Base-by-base conservation (phyloP, 495 filamentous ascomycete genomes). In the Penicillium parvum region DNA sequence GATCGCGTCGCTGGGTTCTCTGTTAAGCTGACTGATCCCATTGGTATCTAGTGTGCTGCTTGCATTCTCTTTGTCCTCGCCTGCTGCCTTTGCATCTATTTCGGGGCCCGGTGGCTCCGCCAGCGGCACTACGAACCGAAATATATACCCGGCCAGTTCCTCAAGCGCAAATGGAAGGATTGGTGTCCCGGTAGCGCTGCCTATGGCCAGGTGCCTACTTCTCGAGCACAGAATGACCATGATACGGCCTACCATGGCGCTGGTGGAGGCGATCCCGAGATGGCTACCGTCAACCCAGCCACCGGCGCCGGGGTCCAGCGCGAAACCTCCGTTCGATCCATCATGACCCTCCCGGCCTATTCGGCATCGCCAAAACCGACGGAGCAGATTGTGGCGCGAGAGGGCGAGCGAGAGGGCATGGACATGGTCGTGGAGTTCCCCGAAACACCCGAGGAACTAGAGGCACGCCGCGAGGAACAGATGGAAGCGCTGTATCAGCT, bases 401-500 rank as follows among this genome's bases (percentile, higher is more conserved):
- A 94, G 63, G 92, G 92, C 22, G 92, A 98, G 58, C 78, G 92
- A 18, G 90, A 71, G 30, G 92, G 92, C 3, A 90, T 98, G 50
- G 92, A 98, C 52, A 77, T 86, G 23, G 90, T 98, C 3, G 69
- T 97, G 20, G 92, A 98, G 61, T 85, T 78, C 42, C 84, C 86
- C 1, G 86, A 90, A 49, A 82, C 79, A 0, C 62, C 60, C 3
- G 78, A 84, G 16, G 83, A 90, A 34, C 80, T 92, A 53, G 92
- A 98, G 55, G 63, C 60, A 2, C 71, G 89, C 25, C 75, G 92
- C n/a, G 90, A 97, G 42, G 81, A 86, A 22, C 85, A 97, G 55
- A 97, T 97, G 92, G 85, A 90, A 32, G 75, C 86, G 6, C 61
- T 97, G 17, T 98, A 95, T 64, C 87, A 95, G 57, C 86, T 97